Percentiles rank a stretch among this genome's conserved stretches.
Conservation (phyloP, 2,329 filamentous ascomycete species). For the Paraphoma chrysanthemicola region DNA sequence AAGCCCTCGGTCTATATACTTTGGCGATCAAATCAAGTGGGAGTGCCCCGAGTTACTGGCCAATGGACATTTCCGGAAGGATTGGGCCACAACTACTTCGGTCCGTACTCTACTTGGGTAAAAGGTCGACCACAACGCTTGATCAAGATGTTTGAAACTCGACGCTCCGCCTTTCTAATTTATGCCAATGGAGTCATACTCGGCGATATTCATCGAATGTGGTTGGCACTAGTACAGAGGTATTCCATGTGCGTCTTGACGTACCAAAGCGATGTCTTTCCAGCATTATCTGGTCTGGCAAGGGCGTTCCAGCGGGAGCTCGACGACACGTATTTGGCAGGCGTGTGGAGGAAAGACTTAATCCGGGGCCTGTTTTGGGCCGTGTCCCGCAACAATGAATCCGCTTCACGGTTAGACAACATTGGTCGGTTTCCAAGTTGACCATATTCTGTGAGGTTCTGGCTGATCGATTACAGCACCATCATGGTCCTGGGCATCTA, state of each 20-base stretch:
- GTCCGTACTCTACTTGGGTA: too few species aligned
- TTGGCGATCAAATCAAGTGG: not conserved
- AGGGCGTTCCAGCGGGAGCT: not conserved
- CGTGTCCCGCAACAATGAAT: not conserved
- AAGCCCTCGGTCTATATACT: conserved; percentile 4
- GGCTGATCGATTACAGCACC: not conserved
- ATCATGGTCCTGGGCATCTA: conserved; percentile 3
- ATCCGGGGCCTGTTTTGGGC: not conserved
- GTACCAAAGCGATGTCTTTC: not conserved
- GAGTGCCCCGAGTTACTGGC: conserved; percentile 1
- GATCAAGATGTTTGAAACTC: too few species aligned
- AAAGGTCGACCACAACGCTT: too few species aligned
- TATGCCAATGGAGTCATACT: too few species aligned
- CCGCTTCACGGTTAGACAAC: not conserved
- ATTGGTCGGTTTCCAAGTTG: not conserved
- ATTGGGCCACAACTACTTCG: too few species aligned
- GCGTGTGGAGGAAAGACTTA: not conserved
- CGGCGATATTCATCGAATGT: not conserved
- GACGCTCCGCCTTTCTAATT: too few species aligned
- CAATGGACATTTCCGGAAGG: not conserved
- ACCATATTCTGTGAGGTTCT: not conserved
- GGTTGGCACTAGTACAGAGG: not conserved
- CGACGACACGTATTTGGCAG: not conserved
- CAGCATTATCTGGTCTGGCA: not conserved
- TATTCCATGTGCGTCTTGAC: not conserved